Conservation (phyloP, 257 asterid species). For the Pogostemon cablin region DNA sequence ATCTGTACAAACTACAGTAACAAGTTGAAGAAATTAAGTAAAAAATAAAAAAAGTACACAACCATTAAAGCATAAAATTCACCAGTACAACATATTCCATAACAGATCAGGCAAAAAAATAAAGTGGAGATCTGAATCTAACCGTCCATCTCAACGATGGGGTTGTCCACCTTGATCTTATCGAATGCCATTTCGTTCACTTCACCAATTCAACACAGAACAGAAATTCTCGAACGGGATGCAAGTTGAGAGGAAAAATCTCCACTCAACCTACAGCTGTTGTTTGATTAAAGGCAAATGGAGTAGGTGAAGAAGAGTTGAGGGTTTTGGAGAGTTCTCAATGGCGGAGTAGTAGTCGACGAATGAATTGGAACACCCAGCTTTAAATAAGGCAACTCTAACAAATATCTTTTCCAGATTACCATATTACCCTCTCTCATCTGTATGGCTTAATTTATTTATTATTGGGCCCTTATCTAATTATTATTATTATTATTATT, state of each 20-base stretch:
- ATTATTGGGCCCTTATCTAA: neutral
- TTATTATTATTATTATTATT: no score
- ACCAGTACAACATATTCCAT: slow-evolving; percentile 16
- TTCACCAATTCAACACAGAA: slow-evolving; percentile 7
- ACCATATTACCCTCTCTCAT: neutral
- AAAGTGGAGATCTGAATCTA: slow-evolving; percentile 61
- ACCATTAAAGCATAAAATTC: slow-evolving; percentile 25
- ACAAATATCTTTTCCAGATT: neutral
- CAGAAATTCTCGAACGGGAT: slow-evolving; percentile 13
- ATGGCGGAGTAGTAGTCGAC: neutral
- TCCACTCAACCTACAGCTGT: slow-evolving; percentile 18
- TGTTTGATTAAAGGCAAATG: slow-evolving; percentile 15
- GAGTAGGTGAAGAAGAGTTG: slow-evolving; percentile 34
- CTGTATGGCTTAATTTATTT: neutral
- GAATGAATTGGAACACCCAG: neutral
- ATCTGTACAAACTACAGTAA: slow-evolving; percentile 7
- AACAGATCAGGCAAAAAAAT: slow-evolving; percentile 29
- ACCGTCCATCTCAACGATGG: slow-evolving; percentile 99
- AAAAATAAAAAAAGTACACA: slow-evolving; percentile 26
- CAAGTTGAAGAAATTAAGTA: neutral
- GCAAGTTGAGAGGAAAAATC: slow-evolving; percentile 17
- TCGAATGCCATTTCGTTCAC: slow-evolving; percentile 58
- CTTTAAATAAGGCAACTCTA: slow-evolving; percentile 5
- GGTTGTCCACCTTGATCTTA: slow-evolving; percentile 94
- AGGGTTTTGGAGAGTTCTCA: slow-evolving; percentile 27